phyloP scores from a whole-genome alignment of 768 basidiomycete species.

The Boletus pseudo-olivaceus region DNA sequence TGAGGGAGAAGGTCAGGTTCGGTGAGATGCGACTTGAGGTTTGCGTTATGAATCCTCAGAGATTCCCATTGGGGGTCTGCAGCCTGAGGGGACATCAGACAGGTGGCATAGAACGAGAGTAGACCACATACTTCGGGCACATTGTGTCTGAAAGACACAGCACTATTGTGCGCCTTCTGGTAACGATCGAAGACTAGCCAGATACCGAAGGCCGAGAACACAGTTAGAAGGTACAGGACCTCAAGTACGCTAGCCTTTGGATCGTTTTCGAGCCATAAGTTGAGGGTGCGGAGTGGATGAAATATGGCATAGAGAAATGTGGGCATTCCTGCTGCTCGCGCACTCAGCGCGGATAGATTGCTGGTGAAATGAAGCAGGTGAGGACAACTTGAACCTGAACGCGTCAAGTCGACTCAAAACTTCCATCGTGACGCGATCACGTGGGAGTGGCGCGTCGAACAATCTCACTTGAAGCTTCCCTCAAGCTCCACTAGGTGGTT shows the following conservation, averaged over 20 bases:
- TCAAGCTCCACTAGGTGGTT: too few relatives aligned
- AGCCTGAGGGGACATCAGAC: constrained; percentile 38
- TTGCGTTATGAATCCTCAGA: constrained; percentile 51
- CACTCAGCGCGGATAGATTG: background rate
- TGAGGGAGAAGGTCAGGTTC: constrained; percentile 53
- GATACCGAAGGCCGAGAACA: constrained; percentile 76
- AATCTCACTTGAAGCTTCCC: too few relatives aligned
- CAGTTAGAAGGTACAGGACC: constrained; percentile 60
- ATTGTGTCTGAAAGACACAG: constrained; percentile 60
- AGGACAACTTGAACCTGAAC: constrained; percentile 8
- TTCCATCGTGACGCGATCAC: constrained; percentile 10
- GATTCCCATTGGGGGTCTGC: constrained; percentile 59
- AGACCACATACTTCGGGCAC: constrained; percentile 51
- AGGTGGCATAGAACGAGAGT: background rate
- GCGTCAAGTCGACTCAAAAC: constrained; percentile 6
- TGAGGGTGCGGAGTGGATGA: constrained; percentile 51
- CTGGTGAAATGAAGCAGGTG: background rate
- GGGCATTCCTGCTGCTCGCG: constrained; percentile 21
- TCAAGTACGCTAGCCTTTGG: constrained; percentile 51
- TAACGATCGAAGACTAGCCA: constrained; percentile 76
- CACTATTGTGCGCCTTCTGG: constrained; percentile 68
- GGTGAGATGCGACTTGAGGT: constrained; percentile 61
- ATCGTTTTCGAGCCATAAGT: constrained; percentile 45
- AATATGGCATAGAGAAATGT: constrained; percentile 38
- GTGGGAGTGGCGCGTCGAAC: background rate